These are phyloP conservation scores for Cercospora sp. DNA, from an alignment of 2,329 filamentous ascomycete species.

Conservation along the genomic window DNA sequence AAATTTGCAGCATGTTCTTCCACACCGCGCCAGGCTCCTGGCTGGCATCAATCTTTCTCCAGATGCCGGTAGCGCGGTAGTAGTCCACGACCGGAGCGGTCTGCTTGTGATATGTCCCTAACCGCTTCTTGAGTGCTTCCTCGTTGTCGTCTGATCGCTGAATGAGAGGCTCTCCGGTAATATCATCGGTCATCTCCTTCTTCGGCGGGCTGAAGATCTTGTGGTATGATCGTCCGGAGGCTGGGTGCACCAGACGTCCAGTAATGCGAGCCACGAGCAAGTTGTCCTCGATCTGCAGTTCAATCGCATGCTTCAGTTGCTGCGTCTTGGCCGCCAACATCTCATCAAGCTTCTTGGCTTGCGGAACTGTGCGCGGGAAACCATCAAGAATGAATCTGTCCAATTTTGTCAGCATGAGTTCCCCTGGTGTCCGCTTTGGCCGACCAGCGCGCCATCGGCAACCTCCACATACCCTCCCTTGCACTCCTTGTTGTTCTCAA, in stretches of 20 bases:
- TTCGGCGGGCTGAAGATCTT: conserved; percentile 99
- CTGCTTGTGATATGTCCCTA: conserved; percentile 91
- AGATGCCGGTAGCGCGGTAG: conserved; percentile 97
- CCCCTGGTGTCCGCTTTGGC: background rate
- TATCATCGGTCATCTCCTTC: conserved; percentile 87
- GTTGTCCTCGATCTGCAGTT: conserved; percentile 94
- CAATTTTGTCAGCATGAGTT: conserved; percentile 15
- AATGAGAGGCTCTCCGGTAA: conserved; percentile 93
- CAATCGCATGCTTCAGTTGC: conserved; percentile 89
- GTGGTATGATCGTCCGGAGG: conserved; percentile 95
- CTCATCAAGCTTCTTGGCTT: conserved; percentile 89
- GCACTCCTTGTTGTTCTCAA: conserved; percentile 92
- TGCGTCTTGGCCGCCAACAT: conserved; percentile 81
- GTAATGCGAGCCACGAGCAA: conserved; percentile 96
- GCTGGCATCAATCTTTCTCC: conserved; percentile 91
- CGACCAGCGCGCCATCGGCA: background rate
- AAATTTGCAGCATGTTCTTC: conserved; percentile 85
- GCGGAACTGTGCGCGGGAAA: conserved; percentile 93
- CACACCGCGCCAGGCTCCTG: conserved; percentile 95
- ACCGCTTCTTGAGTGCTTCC: conserved; percentile 90
- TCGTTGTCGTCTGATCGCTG: conserved; percentile 98
- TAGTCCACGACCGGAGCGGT: conserved; percentile 90
- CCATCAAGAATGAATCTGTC: conserved; percentile 95
- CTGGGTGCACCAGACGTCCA: conserved; percentile 91
- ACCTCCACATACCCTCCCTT: conserved; percentile 75